Conservation (phyloP, 495 filamentous ascomycete species). For the Sordaria brevicollis region DNA sequence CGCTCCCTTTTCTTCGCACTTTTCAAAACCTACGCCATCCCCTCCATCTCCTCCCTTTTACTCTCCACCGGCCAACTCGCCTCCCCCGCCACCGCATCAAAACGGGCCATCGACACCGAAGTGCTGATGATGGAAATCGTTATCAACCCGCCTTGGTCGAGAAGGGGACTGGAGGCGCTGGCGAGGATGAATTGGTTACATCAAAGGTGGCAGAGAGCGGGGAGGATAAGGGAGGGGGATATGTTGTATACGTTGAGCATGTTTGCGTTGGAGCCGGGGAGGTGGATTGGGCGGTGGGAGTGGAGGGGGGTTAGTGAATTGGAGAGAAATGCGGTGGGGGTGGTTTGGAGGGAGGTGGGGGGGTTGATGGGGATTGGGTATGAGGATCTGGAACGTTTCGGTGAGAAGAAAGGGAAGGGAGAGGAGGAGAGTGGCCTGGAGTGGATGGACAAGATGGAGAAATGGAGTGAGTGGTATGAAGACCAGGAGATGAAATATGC, state of each 20-base stretch:
- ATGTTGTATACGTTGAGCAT: conserved; percentile 34
- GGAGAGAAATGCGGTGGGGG: conserved; percentile 33
- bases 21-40: conserved; percentile 57
- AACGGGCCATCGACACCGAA: conserved; percentile 51
- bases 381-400: conserved; percentile 4
- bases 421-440: conserved; percentile 45
- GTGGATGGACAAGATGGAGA: conserved; percentile 47
- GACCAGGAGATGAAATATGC: conserved; percentile 43
- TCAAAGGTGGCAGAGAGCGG: conserved; percentile 21
- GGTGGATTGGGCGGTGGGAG: conserved; percentile 25
- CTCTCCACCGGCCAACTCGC: conserved; percentile 46
- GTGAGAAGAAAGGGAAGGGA: neutral
- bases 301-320: conserved; percentile 33
- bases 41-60: conserved; percentile 45
- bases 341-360: conserved; percentile 30
- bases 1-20: conserved; percentile 51
- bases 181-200: conserved; percentile 43
- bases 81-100: conserved; percentile 34
- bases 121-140: conserved; percentile 46
- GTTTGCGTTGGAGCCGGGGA: conserved; percentile 27
- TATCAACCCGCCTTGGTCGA: conserved; percentile 20
- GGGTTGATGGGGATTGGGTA: conserved; percentile 34
- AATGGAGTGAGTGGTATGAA: conserved; percentile 47
- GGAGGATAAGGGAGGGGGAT: conserved; percentile 33
- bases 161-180: conserved; percentile 22